Conservation (phyloP, 2,329 filamentous ascomycete species). For the Macrophomina phaseolina region DNA sequence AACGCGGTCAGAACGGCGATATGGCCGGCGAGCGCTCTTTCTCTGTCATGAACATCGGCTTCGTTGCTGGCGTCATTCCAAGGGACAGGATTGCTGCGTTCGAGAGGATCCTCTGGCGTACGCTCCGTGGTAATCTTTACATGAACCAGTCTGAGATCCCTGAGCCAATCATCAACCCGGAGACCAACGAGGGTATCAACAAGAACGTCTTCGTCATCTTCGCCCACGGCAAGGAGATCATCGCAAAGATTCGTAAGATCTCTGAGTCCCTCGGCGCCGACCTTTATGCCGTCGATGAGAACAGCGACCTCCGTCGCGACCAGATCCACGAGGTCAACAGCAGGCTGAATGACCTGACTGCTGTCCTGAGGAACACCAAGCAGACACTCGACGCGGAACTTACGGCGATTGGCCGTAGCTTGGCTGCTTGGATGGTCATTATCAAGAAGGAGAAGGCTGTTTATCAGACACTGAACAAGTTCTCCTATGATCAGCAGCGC, state of each 20-base stretch:
- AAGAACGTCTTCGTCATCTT: conserved; percentile 99
- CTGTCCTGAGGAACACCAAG: conserved; percentile 93
- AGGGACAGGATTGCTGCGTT: conserved; percentile 93
- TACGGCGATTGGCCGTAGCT: conserved; percentile 86
- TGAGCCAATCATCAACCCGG: conserved; percentile 87
- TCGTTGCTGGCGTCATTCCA: conserved; percentile 94
- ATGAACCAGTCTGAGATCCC: conserved; percentile 99
- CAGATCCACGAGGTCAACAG: conserved; percentile 98
- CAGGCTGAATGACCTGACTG: conserved; percentile 86
- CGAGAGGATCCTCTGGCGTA: conserved; percentile 96
- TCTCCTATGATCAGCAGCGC: conserved; percentile 93
- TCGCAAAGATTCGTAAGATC: conserved; percentile 98
- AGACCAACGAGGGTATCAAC: conserved; percentile 87
- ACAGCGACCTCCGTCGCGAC: conserved; percentile 90
- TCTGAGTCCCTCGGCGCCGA: conserved; percentile 96
- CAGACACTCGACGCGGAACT: conserved; percentile 91
- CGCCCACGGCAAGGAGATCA: conserved; percentile 96
- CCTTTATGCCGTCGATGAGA: conserved; percentile 96
- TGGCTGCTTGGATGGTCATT: conserved; percentile 97
- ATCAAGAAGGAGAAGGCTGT: conserved; percentile 98
- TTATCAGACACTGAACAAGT: conserved; percentile 92
- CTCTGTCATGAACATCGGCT: conserved; percentile 98
- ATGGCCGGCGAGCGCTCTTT: conserved; percentile 80
- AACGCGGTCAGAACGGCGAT: conserved; percentile 72
- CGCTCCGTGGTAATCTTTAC: conserved; percentile 95